Evolutionary conservation across 208 protist genomes (phyloP), one percentile per base, ranked within the genome.

Genomic region (Acanthamoeba quina): DNA sequence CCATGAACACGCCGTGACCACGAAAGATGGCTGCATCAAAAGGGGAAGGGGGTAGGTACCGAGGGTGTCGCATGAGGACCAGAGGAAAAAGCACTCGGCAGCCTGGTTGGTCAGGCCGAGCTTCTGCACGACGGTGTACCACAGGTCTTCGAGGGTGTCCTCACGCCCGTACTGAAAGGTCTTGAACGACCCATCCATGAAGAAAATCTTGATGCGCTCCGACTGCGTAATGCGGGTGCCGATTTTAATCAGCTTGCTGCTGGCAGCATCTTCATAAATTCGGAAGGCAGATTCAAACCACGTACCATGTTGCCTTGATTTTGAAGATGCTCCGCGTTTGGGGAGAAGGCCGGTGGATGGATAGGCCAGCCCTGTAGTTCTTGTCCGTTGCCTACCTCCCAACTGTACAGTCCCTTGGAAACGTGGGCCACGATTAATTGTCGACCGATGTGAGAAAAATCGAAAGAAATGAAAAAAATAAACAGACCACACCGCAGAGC

Each of bases 131-230:
- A 93, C 52, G 47, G 3, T 76, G 31, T 49, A 82, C 89, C 89
- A 93, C 26, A 93, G 52, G 37, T 93, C 89, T 83, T 93, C 89
- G 11, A 93, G n/a, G 29, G 64, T 93, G 5, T 93, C 89, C n/a
- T 41, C 49, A 9, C 70, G 44, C 21, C 26, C 47, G 44, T 54
- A 93, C 19, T 21, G 15, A 26, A 83, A 93, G 70, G 31, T 93
- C 89, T 93, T 93, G 44, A 62, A 93, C 9, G 68, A 83, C 24
- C 89, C 89, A n/a, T 93, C 89, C 89, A 83, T 93, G 26, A 93
- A 93, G 24, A 24, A 93, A 49, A 93, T 82, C 68, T 93, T 93
- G 64, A 93, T 93, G 70, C 70, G 92, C 15, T 91, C 85, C 44
- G 85, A 49, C 85, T 91, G 34, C 80, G 62, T 0, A 31, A 0